Evolutionary conservation across 371 early-diverging fungal genomes (phyloP).

Genomic region (Funneliformis caledonium): DNA sequence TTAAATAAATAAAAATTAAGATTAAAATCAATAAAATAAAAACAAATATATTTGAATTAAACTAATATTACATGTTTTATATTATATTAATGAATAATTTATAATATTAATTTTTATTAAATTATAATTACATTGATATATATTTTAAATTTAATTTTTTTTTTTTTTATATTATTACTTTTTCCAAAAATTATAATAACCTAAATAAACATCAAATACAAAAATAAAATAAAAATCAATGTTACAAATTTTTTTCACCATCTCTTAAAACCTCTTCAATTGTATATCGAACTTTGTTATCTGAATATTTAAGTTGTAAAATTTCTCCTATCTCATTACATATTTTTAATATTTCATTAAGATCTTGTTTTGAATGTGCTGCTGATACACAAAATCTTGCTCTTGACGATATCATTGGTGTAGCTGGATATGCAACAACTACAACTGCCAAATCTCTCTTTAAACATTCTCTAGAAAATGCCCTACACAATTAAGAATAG

Average conservation of each 20-base stretch:
- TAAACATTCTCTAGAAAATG: conserved; percentile 94
- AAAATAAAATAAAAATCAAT: too few relatives aligned
- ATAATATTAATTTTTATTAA: too few relatives aligned
- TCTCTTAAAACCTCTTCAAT: conserved; percentile 34
- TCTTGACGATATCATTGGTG: conserved; percentile 96
- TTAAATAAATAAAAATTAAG: too few relatives aligned
- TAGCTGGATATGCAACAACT: conserved; percentile 98
- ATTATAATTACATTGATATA: too few relatives aligned
- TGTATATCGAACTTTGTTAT: not conserved
- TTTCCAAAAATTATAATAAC: too few relatives aligned
- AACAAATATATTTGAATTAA: too few relatives aligned
- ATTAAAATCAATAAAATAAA: too few relatives aligned
- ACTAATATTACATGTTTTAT: too few relatives aligned
- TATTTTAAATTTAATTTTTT: too few relatives aligned
- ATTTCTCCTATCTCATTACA: conserved; percentile 71
- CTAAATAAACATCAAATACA: too few relatives aligned
- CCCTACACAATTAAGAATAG: conserved; percentile 50
- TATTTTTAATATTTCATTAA: conserved; percentile 73
- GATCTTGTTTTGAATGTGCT: conserved; percentile 94
- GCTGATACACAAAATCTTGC: conserved; percentile 98
- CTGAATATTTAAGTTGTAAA: conserved; percentile 59
- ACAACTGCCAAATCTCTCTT: conserved; percentile 96
- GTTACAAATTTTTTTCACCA: not conserved
- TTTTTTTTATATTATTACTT: too few relatives aligned
- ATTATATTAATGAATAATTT: too few relatives aligned